Conservation (phyloP, 257 asterid genomes). For the Echites panduratus region DNA sequence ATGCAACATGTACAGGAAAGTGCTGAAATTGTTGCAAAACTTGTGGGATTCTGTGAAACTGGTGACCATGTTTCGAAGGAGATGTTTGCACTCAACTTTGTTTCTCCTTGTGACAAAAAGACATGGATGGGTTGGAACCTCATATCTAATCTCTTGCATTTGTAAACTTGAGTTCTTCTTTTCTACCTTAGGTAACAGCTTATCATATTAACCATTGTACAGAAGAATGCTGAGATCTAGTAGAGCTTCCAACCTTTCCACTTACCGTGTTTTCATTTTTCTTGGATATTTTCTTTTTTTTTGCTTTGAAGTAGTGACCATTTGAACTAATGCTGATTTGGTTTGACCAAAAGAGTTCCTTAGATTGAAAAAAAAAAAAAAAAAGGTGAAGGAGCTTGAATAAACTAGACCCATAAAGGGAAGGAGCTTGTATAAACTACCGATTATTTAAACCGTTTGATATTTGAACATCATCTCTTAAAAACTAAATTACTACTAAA, state of each 20-base stretch:
- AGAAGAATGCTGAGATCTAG: neutral
- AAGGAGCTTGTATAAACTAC: too few species aligned
- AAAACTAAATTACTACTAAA: too few species aligned
- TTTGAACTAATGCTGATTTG: too few species aligned
- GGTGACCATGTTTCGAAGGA: slow-evolving; percentile 66
- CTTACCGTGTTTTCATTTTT: too few species aligned
- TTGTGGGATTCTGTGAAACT: slow-evolving; percentile 85
- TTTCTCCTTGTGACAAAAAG: slow-evolving; percentile 70
- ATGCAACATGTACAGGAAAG: slow-evolving; percentile 78
- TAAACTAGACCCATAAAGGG: too few species aligned
- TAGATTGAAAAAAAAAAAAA: too few species aligned
- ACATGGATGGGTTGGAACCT: slow-evolving; percentile 85
- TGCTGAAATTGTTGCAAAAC: slow-evolving; percentile 86
- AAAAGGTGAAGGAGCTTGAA: too few species aligned
- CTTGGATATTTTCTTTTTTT: too few species aligned
- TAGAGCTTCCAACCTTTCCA: neutral
- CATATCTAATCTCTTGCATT: slow-evolving; percentile 67
- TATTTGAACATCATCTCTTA: too few species aligned
- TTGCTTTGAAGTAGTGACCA: neutral
- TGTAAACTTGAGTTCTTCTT: slow-evolving; percentile 22
- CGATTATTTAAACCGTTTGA: too few species aligned
- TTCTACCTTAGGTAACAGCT: neutral
- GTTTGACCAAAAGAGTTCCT: too few species aligned
- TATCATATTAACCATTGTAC: neutral
- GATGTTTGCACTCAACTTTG: slow-evolving; percentile 89